A percentile compares a stretch with the other conserved stretches of the same genome.
phyloP scores from a whole-genome alignment of 306 rosid genomes.

The Acacia melanoxylon region DNA sequence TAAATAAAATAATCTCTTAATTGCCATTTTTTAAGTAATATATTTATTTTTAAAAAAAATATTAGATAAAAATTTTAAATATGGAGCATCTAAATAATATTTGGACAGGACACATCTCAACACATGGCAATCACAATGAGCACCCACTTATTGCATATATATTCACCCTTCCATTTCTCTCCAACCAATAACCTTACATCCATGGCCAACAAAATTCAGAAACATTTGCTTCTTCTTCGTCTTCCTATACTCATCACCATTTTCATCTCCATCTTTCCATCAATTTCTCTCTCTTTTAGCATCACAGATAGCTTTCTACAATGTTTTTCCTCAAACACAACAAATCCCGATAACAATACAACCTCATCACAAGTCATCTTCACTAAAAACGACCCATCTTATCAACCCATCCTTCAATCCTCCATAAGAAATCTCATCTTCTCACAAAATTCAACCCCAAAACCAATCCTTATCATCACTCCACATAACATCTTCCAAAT shows the following conservation, averaged over 20 bases:
- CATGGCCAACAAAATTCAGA: not conserved
- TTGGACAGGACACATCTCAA: no score
- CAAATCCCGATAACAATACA: not conserved
- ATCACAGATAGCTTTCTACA: not conserved
- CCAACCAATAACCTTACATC: not conserved
- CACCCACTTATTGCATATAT: no score
- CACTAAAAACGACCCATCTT: slow-evolving; percentile 36
- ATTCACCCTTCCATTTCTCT: not conserved
- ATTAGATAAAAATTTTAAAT: no score
- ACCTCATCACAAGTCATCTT: not conserved
- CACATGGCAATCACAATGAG: no score
- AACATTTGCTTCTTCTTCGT: not conserved
- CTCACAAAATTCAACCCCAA: slow-evolving; percentile 31
- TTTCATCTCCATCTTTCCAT: not conserved
- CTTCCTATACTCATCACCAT: not conserved
- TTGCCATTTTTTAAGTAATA: no score
- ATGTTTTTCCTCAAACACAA: not conserved
- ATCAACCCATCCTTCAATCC: slow-evolving; percentile 34
- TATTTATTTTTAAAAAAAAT: no score
- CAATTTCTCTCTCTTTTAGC: not conserved
- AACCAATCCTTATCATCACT: slow-evolving; percentile 48
- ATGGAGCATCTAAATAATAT: no score
- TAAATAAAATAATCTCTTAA: no score
- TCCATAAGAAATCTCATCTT: slow-evolving; percentile 47
- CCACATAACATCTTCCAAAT: slow-evolving; percentile 36